Evolutionary conservation across 352 stramenopile species (phyloP), one percentile per base, ranked within the genome.

Genomic region (Globisporangium camurandrum): DNA sequence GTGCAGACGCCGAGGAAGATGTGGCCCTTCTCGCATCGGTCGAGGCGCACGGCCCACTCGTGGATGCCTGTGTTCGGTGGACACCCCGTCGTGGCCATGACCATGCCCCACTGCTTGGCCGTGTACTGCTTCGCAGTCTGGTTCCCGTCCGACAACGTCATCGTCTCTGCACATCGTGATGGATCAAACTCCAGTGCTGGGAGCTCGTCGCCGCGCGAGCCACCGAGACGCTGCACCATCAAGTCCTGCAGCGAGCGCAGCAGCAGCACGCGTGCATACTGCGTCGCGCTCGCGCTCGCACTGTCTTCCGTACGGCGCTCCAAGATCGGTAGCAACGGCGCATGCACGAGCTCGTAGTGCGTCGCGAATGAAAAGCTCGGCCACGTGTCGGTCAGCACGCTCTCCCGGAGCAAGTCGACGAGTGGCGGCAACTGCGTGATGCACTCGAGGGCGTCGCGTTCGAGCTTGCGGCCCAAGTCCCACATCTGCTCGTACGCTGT

Each of bases 31-130:
- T 95, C 85, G 37, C 85, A 95, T 24, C 83, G 77, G 59, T 95
- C 81, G 24, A 95, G 66, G 24, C 77, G 70, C 50, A 95, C 85
- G 2, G 75, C 83, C 85, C 85, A 95, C 46, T 94, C 81, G 55
- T 95, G 81, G 52, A 89, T 83, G 23, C 85, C 82, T 16, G 76
- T 87, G 48, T 92, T 95, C 23, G 80, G 80, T 43, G 84, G 71
- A 39, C 78, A 95, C 14, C 74, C 84, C 6, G 80, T 90, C 5
- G 79, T 93, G 33, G 84, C 71, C 67, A 95, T 91, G 12, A 92
- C 83, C 80, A 93, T 95, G 40, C 85, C 85, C 85, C 85, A 95
- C 37, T 95, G 84, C 38, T 95, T 95, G 14, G 84, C 84, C 3
- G 85, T 92, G 54, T 94, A 91, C 63, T 95, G 85, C 45, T 88